Base-by-base conservation (phyloP, 2,329 filamentous ascomycete species). In the Fusarium armeniacum region DNA sequence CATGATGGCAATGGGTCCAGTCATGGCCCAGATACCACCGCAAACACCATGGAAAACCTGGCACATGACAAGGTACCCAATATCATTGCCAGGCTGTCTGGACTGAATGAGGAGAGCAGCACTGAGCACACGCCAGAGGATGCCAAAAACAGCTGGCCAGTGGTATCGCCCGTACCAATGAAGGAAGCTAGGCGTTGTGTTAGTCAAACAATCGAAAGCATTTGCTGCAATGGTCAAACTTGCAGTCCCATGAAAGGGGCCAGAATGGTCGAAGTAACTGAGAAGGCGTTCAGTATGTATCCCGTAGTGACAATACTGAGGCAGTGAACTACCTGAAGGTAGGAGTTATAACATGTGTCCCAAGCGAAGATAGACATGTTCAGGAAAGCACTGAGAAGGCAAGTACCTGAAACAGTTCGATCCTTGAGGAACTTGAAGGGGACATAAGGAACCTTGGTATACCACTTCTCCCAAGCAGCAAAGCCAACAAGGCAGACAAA, bases 381-480 rank as follows among this genome's bases (percentile, higher is more conserved):
- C 43, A 83, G 75, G 56, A 78, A 76, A 4, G 72, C 74, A 5
- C 78, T 73, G 8, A 84, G 73, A 47, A 79, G 51, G 62, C 83
- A 85, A 8, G 84, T 81, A 2, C 85, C 85, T 16, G 84, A 72
- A 30, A 86, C 81, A 3, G 84, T 86, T 30, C 80, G 81, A 60
- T 84, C 80, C 16, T 78, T 78, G 70, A 88, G 78, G 61, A 88
- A 78, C 51, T 79, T 73, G 73, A 82, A 86, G 1, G 83, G 85
- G 1, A 87, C 67, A 26, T 84, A 79, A 1, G 72, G 75, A 16
- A 82, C 54, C 35, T 65, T 67, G 0, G 89, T 86, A 52, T 86
- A 79, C 57, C 80, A 89, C 32, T 79, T 83, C 77, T 91, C 89
- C 84, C 86, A 90, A 2, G 85, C 62, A 4, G 80, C 84, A 65